Percentiles rank a stretch among this genome's conserved stretches.
Conservation (phyloP, 768 basidiomycete species). For the Pleurotus cornucopiae region DNA sequence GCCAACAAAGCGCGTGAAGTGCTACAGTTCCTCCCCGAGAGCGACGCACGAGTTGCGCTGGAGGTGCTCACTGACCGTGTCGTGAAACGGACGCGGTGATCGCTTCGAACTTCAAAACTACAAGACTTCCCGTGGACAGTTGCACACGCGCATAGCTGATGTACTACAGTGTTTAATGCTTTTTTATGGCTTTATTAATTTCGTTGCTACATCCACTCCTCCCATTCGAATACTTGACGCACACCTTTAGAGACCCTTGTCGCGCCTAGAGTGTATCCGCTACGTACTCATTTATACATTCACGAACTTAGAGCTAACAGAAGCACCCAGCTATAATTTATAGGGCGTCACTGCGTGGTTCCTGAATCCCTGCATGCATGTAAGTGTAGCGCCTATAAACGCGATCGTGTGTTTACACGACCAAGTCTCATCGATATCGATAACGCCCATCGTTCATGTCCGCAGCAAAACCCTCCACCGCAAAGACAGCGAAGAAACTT, state of each 20-base stretch:
- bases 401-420: no score
- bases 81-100: conserved; percentile 51
- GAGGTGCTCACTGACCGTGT: conserved; percentile 67
- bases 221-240: not conserved
- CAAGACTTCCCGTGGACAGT: not conserved
- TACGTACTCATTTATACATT: no score
- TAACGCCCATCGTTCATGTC: no score
- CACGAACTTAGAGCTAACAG: no score
- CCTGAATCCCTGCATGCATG: no score
- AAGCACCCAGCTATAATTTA: no score
- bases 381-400: no score
- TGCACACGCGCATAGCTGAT: not conserved
- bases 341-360: no score
- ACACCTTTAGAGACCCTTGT: not conserved
- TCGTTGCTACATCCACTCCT: not conserved
- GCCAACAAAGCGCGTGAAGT: conserved; percentile 73
- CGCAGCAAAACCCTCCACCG: no score
- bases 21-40: conserved; percentile 69
- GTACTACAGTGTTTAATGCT: not conserved
- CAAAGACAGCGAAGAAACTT: not conserved
- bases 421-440: no score
- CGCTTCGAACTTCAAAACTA: not conserved
- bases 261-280: not conserved
- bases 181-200: not conserved
- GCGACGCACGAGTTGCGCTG: conserved; percentile 75